Percentiles rank a stretch among this genome's conserved stretches.
Conservation (phyloP, 345 rosid genomes). For the Adansonia digitata region DNA sequence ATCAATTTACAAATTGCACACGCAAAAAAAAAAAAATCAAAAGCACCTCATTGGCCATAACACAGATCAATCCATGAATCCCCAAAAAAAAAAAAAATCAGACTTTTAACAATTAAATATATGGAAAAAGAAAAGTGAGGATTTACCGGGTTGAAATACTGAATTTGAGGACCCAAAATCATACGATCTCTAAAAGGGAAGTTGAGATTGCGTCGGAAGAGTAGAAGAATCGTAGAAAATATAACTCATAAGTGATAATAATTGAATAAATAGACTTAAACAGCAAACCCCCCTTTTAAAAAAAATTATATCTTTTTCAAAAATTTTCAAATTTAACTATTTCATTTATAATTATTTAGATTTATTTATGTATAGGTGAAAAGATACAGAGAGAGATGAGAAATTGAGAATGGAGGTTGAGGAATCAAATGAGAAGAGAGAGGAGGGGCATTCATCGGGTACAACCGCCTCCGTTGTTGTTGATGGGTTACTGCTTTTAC, state of each 20-base stretch:
- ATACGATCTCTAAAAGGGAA: conserved; percentile 15
- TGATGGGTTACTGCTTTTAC: background rate
- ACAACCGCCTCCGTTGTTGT: background rate
- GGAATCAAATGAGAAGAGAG: background rate
- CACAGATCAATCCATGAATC: conserved; percentile 7
- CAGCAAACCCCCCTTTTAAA: background rate
- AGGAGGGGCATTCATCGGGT: background rate
- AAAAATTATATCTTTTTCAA: background rate
- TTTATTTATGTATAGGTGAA: too few relatives aligned
- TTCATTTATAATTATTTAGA: too few relatives aligned
- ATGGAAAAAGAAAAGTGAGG: conserved; percentile 10
- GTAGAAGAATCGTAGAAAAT: conserved; percentile 15
- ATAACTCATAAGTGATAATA: background rate
- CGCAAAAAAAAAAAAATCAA: conserved; percentile 11
- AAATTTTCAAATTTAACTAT: too few relatives aligned
- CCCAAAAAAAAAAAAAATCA: background rate
- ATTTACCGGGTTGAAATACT: conserved; percentile 33
- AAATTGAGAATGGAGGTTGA: too few relatives aligned
- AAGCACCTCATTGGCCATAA: background rate
- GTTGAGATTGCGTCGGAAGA: conserved; percentile 28
- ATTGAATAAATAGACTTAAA: background rate
- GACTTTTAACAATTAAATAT: background rate
- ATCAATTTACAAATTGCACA: background rate
- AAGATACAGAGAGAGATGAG: too few relatives aligned
- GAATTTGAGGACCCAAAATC: conserved; percentile 4